Evolutionary conservation across 2,329 filamentous ascomycete genomes (phyloP), one percentile per base, ranked within the genome.

Genomic region (Colletotrichum karsti): DNA sequence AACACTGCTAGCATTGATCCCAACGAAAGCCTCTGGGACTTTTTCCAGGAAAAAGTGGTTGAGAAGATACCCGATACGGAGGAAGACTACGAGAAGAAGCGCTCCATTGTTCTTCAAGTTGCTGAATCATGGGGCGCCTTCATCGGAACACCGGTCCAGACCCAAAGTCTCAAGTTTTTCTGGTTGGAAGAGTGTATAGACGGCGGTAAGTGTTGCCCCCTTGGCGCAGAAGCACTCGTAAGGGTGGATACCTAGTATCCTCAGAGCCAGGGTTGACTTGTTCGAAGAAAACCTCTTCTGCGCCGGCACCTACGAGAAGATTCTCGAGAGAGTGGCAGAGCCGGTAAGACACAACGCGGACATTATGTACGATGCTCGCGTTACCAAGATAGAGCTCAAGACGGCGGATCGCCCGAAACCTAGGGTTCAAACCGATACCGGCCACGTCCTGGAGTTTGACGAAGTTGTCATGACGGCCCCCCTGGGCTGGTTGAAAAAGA

Each of bases 131-230:
- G 92, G 91, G 92, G 92, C 2, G 87, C 87, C 0, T 94, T 92
- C 74, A 85, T 93, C 6, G 92, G 92, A 13, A 91, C 86, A 66
- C 85, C 88, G 0, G 82, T 92, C 8, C 79, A 83, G 58, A 85
- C 75, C 26, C 92, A 94, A 76, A 93, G 91, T 72, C 81, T 94
- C 33, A 92, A 90, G 79, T 94, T 89, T 79, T 92, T 93, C 76
- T 93, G 91, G 91, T 76, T 94, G 5, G 92, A 94, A 75, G 91
- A 94, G 77, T 93, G 91, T 71, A 90, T 94, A 58, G 91, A 93
- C 74, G 92, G 91, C 50, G 87, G 88, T 88, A 75, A 72, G 82
- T 72, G 24, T n/a, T 50, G 8, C 7, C 41, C 18, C 37, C 18
- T 7, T 35, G 24, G 18, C n/a, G n/a, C 22, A 13, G 30, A 7